Conservation (phyloP, 306 rosid genomes). For the Glycine latifolia region DNA sequence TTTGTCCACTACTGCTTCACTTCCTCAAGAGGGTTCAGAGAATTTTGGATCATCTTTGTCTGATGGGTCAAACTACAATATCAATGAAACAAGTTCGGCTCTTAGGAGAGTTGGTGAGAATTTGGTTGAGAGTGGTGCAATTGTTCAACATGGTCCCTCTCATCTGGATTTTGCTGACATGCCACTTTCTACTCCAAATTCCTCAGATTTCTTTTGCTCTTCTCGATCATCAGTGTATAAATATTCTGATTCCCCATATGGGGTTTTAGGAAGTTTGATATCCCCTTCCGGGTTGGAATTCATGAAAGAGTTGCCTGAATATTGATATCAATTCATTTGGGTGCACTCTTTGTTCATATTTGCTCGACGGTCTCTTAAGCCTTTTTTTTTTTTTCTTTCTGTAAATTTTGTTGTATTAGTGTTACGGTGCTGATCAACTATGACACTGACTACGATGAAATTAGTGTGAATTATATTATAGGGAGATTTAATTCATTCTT, state of each 20-base stretch:
- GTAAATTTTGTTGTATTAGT: conserved; percentile 36
- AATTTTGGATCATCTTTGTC: conserved; percentile 49
- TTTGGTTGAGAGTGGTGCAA: conserved; percentile 6
- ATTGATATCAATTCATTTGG: conserved; percentile 42
- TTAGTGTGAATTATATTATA: conserved; percentile 23
- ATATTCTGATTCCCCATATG: conserved; percentile 55
- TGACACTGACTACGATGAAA: conserved; percentile 12
- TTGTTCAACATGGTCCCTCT: conserved; percentile 6
- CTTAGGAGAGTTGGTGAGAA: conserved; percentile 45
- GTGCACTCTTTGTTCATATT: conserved; percentile 5
- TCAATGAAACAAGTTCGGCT: conserved; percentile 48
- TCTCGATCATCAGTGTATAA: conserved; percentile 44
- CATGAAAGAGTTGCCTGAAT: conserved; percentile 69
- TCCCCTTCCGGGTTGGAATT: conserved; percentile 79
- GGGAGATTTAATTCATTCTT: conserved; percentile 53
- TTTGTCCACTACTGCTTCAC: neutral
- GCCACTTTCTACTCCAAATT: conserved; percentile 72
- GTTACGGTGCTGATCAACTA: neutral
- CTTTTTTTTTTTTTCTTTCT: neutral
- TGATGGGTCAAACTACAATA: conserved; percentile 36
- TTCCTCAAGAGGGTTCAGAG: conserved; percentile 33
- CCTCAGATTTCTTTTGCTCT: conserved; percentile 58
- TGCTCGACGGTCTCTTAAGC: neutral
- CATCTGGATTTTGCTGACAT: conserved; percentile 49
- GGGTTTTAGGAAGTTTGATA: conserved; percentile 54